Evolutionary conservation across 345 rosid genomes (phyloP), one percentile per base, ranked within the genome.

Genomic region (Populus deltoides): DNA sequence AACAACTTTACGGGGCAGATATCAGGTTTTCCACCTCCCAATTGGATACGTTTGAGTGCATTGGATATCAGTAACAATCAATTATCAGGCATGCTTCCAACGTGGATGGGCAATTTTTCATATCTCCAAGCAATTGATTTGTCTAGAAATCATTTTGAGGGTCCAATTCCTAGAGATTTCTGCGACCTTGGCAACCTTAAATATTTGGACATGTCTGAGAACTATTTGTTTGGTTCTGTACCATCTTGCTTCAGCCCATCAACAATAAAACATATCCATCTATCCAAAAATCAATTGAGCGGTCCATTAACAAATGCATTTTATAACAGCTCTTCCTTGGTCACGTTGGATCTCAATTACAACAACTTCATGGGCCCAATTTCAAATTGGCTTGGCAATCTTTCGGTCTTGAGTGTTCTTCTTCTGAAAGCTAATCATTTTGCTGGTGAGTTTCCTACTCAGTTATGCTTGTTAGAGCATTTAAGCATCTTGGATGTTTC

Each of bases 401-500:
- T 80, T 41, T 4, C 47, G 0, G 1, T 8, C 1, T 70, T 86
- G 65, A 49, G 79, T 11, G 59, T 69, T 74, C 66, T 86, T 25
- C 68, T 86, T 27, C 11, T 83, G 71, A 66, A 70, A 45, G 70
- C 35, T 8, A 86, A 83, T 43, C 3, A 68, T 0, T 66, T 83
- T 36, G n/a, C 65, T 2, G 86, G 85, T 2, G 25, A 17, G 25
- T 47, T 83, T 12, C 78, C 79, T 2, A 3, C 61, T 41, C 51
- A 75, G 2, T 6, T 83, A 1, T 81, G 86, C 22, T 27, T 35
- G 13, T 29, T 82, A 24, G 5, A 24, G 0, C 33, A 35, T 0
- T 33, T 85, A 43, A 72, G 59, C 22, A 25, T 82, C 1, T 24
- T 85, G 2, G 83, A 83, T 76, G 73, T 84, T 68, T 75, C 78